Evolutionary conservation across 208 protist genomes (phyloP).

Genomic region (Acanthamoeba royreba): DNA sequence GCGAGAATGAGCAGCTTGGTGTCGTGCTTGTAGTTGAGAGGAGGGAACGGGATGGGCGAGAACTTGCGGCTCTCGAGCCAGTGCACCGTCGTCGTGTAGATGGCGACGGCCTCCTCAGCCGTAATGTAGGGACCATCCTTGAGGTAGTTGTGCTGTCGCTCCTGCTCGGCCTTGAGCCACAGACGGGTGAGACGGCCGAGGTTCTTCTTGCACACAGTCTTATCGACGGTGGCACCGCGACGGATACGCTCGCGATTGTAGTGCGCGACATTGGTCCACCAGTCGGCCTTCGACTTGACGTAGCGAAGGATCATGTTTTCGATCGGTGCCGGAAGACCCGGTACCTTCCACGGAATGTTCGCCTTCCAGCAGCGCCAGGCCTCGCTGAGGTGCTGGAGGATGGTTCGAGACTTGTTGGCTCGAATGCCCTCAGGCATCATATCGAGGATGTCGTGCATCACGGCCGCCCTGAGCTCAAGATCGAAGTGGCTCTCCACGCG

Average conservation of each 20-base stretch:
- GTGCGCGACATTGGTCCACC: slow-evolving; percentile 99
- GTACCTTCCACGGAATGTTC: slow-evolving; percentile 99
- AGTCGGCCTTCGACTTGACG: slow-evolving; percentile 99
- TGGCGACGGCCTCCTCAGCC: slow-evolving; percentile 96
- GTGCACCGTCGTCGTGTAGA: slow-evolving; percentile 99
- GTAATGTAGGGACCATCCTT: slow-evolving; percentile 97
- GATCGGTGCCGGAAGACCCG: slow-evolving; percentile 96
- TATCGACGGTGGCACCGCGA: slow-evolving; percentile 98
- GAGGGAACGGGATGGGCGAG: slow-evolving; percentile 99
- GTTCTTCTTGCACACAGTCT: slow-evolving; percentile 99
- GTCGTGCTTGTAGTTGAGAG: slow-evolving; percentile 99
- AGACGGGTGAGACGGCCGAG: slow-evolving; percentile 98
- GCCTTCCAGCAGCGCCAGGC: slow-evolving; percentile 98
- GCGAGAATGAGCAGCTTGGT: slow-evolving; percentile 99
- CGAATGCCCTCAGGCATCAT: slow-evolving; percentile 99
- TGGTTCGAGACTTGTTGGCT: slow-evolving; percentile 94
- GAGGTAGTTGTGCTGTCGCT: slow-evolving; percentile 95
- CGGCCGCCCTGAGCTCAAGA: slow-evolving; percentile 98
- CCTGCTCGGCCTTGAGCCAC: slow-evolving; percentile 99
- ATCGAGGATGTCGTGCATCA: slow-evolving; percentile 99
- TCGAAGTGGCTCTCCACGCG: slow-evolving; percentile 99
- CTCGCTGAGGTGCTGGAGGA: slow-evolving; percentile 99
- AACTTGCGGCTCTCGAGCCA: slow-evolving; percentile 99
- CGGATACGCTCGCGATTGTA: slow-evolving; percentile 98
- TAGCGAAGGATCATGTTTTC: slow-evolving; percentile 99